phyloP scores from a whole-genome alignment of 805 yeast species.

The Candida endomychidarum region DNA sequence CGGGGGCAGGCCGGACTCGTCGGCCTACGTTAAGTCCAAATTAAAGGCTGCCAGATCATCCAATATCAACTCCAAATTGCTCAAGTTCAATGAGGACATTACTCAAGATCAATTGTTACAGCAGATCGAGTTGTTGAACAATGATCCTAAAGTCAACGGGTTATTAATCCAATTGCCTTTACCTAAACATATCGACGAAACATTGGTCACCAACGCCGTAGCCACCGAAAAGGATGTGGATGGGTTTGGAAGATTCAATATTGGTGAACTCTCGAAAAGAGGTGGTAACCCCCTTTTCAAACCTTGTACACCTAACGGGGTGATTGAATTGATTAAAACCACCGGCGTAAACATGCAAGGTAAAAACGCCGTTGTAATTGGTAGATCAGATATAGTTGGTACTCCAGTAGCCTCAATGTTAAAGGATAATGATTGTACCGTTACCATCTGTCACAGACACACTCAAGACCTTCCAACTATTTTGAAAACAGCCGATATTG shows the following conservation, averaged over 20 bases:
- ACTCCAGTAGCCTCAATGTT: constrained; percentile 86
- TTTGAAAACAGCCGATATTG: constrained; percentile 75
- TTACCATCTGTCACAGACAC: constrained; percentile 79
- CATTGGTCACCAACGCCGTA: constrained; percentile 78
- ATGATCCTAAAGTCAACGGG: constrained; percentile 79
- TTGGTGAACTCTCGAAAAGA: constrained; percentile 86
- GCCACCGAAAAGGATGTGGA: constrained; percentile 85
- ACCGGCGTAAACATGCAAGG: constrained; percentile 72
- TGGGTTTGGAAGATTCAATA: constrained; percentile 86
- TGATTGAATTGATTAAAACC: constrained; percentile 73
- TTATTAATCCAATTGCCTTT: constrained; percentile 82
- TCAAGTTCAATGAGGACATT: constrained; percentile 63
- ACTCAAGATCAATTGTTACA: constrained; percentile 60
- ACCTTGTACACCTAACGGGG: constrained; percentile 96
- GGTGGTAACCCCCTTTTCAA: constrained; percentile 80
- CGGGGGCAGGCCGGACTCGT: constrained; percentile 85
- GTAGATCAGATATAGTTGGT: constrained; percentile 96
- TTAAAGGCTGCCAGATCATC: constrained; percentile 87
- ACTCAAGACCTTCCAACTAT: constrained; percentile 57
- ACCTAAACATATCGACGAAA: constrained; percentile 66
- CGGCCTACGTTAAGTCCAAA: constrained; percentile 89
- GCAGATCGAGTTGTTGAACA: constrained; percentile 62
- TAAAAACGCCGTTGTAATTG: constrained; percentile 84
- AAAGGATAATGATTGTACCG: constrained; percentile 80
- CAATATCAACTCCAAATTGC: constrained; percentile 64